Conservation (phyloP, 2,329 filamentous ascomycete genomes). For the Laburnicola sp. region DNA sequence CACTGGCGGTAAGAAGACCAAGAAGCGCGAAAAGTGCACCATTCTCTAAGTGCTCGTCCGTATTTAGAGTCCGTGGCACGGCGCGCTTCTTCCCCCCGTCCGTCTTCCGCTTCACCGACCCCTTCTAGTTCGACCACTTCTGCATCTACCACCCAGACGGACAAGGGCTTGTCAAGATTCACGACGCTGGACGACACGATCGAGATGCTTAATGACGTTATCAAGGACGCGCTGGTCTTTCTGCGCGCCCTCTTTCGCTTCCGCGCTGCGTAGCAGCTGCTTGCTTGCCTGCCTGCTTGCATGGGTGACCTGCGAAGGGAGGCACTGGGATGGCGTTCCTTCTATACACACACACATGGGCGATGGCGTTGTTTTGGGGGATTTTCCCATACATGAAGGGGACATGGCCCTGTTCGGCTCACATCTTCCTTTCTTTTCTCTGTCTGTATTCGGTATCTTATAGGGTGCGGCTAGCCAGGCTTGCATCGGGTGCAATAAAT, state of each 20-base stretch:
- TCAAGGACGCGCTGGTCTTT: conserved; percentile 32
- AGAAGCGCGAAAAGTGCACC: conserved; percentile 46
- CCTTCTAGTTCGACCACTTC: conserved; percentile 5
- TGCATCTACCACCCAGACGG: conserved; percentile 2
- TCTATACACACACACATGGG: conserved; percentile 19
- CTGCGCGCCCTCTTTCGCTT: conserved; percentile 16
- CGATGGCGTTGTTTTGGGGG: conserved; percentile 24
- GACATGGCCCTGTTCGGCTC: conserved; percentile 18
- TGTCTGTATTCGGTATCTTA: conserved; percentile 44
- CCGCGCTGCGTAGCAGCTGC: conserved; percentile 9
- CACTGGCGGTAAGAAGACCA: conserved; percentile 40
- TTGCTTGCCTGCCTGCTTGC: not conserved
- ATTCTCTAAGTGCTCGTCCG: conserved; percentile 38
- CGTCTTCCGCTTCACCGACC: conserved; percentile 1
- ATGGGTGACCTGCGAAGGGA: conserved; percentile 6
- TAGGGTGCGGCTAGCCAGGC: conserved; percentile 8
- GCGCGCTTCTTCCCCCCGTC: conserved; percentile 10
- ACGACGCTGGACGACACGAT: conserved; percentile 48
- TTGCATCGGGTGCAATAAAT: conserved; percentile 18
- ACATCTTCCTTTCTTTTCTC: conserved; percentile 29
- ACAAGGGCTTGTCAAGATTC: conserved; percentile 38
- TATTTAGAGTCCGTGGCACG: conserved; percentile 20
- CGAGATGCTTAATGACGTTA: conserved; percentile 46
- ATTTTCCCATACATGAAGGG: conserved; percentile 20
- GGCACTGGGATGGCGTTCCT: conserved; percentile 13